phyloP scores from a whole-genome alignment of 139 green algal genomes.

The Auxenochlorella pyrenoidosa region DNA sequence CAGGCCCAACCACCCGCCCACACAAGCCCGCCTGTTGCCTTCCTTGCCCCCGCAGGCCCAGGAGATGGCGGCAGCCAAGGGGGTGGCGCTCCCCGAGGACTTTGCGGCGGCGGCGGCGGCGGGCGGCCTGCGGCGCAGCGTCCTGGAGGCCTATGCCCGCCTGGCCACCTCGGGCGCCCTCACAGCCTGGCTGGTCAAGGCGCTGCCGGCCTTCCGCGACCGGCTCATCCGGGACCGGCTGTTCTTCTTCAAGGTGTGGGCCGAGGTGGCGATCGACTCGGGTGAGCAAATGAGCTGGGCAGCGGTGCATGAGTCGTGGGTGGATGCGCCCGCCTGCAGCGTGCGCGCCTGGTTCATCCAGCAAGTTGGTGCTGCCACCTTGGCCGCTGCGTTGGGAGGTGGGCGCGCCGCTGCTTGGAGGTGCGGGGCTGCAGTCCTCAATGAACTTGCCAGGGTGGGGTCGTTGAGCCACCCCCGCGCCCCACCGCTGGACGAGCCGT shows the following conservation, averaged over 20 bases:
- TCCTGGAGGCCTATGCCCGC: slow-evolving; percentile 49
- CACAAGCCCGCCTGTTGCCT: no score
- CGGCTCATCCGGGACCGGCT: slow-evolving; percentile 84
- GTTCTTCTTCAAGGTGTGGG: slow-evolving; percentile 93
- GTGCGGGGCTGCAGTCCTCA: no score
- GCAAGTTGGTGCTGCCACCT: no score
- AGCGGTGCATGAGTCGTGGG: no score
- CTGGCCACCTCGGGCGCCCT: slow-evolving; percentile 52
- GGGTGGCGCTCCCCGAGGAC: slow-evolving; percentile 64
- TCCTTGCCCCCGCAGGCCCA: slow-evolving; percentile 47
- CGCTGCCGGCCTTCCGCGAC: slow-evolving; percentile 80
- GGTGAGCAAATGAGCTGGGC: slow-evolving; percentile 49
- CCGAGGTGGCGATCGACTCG: slow-evolving; percentile 92
- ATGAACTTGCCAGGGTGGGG: no score
- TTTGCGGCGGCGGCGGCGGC: slow-evolving; percentile 53
- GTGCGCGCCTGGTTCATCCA: no score
- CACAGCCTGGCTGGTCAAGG: slow-evolving; percentile 60
- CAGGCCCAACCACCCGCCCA: neutral
- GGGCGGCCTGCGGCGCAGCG: slow-evolving; percentile 49
- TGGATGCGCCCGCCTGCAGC: no score
- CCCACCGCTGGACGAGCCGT: no score
- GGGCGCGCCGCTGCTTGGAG: no score
- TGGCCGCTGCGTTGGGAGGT: no score
- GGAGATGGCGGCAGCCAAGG: slow-evolving; percentile 60
- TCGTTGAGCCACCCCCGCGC: neutral